Evolutionary conservation across 768 basidiomycete species (phyloP).

Genomic region (Lactarius indigo): DNA sequence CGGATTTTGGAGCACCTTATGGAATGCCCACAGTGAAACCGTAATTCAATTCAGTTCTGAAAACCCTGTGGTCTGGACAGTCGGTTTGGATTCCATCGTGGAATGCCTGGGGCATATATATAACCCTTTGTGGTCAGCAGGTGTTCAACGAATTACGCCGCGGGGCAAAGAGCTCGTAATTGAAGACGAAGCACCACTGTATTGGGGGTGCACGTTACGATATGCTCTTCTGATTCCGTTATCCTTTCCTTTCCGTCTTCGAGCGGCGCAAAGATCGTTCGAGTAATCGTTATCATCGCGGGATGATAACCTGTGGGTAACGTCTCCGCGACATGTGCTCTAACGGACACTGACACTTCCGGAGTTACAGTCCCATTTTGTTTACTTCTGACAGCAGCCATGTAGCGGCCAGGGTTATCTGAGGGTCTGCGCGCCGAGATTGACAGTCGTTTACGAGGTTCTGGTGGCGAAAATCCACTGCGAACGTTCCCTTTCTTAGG

Average conservation of each 20-base stretch:
- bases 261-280: neutral
- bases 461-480: too few species aligned
- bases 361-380: too few species aligned
- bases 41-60: neutral
- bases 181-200: constrained; percentile 1
- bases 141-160: neutral
- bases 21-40: too few species aligned
- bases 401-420: neutral
- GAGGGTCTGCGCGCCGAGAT: neutral
- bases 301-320: neutral
- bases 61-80: neutral
- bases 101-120: neutral
- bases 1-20: neutral
- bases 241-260: neutral
- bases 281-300: neutral
- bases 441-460: neutral
- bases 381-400: neutral
- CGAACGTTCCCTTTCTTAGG: neutral
- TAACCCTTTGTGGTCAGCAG: constrained; percentile 10
- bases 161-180: constrained; percentile 7
- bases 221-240: neutral
- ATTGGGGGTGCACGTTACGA: constrained; percentile 4
- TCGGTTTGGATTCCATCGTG: neutral
- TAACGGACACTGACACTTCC: neutral
- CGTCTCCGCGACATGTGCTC: neutral